These are phyloP conservation scores for Backusella morwellensis DNA, from an alignment of 192 early-diverging fungal genomes.

Conservation along the genomic window DNA sequence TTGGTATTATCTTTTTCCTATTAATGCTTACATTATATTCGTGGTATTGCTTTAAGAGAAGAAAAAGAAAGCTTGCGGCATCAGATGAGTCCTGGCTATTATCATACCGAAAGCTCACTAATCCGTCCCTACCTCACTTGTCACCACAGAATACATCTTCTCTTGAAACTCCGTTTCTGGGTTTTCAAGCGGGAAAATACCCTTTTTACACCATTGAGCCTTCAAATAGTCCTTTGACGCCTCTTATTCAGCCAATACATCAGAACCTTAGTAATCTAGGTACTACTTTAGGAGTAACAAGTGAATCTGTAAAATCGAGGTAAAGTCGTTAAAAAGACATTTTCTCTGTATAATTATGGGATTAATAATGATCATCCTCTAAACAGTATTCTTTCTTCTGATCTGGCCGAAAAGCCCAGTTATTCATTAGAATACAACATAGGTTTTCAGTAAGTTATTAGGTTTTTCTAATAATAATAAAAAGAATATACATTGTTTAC, in stretches of 20 bases:
- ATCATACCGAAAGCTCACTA: neutral
- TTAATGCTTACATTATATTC: neutral
- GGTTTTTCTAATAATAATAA: neutral
- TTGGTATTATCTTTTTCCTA: neutral
- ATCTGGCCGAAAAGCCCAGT: neutral
- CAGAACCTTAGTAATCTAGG: neutral
- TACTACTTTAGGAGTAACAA: neutral
- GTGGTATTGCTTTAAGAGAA: neutral
- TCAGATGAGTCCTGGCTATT: neutral
- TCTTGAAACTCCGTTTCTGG: neutral
- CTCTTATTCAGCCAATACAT: neutral
- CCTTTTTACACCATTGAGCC: neutral
- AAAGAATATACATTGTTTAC: neutral
- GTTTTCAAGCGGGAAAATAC: neutral
- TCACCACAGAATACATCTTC: neutral
- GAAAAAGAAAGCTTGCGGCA: neutral
- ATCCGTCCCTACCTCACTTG: neutral
- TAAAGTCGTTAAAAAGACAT: neutral
- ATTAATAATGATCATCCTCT: neutral
- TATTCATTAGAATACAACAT: neutral
- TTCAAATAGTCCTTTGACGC: neutral
- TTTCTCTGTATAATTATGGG: neutral
- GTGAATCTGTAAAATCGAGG: neutral
- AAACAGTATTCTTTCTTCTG: neutral
- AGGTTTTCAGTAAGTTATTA: slow-evolving; percentile 15